Percentiles rank a stretch among this genome's conserved stretches.
Evolutionary conservation across 176 grass and related monocot species (phyloP).

Genomic region (Triticum timopheevii): DNA sequence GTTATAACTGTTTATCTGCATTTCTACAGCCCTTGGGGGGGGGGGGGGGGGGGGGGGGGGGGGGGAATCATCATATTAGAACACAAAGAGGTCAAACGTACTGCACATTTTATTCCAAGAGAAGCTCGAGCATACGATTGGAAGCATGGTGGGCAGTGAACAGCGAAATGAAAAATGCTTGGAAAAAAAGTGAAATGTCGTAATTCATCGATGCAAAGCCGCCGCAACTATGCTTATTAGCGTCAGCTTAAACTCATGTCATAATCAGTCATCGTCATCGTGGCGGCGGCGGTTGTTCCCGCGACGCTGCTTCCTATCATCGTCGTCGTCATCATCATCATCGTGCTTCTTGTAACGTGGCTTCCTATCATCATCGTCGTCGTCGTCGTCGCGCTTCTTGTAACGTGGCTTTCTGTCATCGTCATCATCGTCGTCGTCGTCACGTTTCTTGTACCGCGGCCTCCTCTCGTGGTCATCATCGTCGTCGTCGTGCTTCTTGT

Average conservation of each 20-base stretch:
- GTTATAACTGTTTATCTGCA: no score
- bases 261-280: constrained; percentile 35
- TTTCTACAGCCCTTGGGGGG: no score
- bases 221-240: no score
- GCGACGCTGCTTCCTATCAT: constrained; percentile 27
- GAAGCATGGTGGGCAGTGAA: neutral
- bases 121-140: neutral
- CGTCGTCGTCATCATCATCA: constrained; percentile 1
- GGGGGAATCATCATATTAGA: no score
- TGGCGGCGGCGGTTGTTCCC: constrained; percentile 37
- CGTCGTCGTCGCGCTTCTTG: constrained; percentile 27
- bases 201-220: no score
- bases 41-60: no score
- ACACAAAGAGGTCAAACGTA: neutral
- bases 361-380: constrained; percentile 33
- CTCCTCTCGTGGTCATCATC: neutral
- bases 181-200: neutral
- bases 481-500: constrained; percentile 35
- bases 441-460: neutral
- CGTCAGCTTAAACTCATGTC: neutral
- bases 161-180: neutral
- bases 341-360: constrained; percentile 33
- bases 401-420: constrained; percentile 36
- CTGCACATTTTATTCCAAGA: constrained; percentile 6
- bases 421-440: neutral